These are phyloP conservation scores for Akanthomyces uredinophilus DNA, from an alignment of 2,329 filamentous ascomycete species.

Conservation along the genomic window DNA sequence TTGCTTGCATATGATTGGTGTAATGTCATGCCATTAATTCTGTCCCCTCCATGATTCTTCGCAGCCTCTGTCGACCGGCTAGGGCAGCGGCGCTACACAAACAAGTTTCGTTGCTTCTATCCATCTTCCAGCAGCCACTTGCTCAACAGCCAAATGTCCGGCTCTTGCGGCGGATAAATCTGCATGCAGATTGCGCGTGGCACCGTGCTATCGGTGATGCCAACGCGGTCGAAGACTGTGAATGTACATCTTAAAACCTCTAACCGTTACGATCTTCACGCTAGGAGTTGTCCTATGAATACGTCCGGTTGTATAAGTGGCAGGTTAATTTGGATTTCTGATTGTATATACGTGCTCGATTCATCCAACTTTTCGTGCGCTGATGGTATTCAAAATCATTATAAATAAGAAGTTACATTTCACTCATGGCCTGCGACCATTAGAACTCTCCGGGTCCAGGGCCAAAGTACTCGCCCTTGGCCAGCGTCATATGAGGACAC, in stretches of 20 bases:
- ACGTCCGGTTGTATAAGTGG: no score
- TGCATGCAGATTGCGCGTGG: not conserved
- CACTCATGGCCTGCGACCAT: not conserved
- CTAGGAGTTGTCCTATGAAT: no score
- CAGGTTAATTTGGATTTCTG: not conserved
- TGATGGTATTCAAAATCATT: constrained; percentile 1
- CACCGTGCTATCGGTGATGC: not conserved
- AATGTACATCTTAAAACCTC: no score
- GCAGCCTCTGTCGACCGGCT: no score
- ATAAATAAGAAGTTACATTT: not conserved
- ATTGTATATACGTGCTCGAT: not conserved
- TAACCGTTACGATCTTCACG: no score
- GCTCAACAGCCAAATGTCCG: not conserved
- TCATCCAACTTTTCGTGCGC: not conserved
- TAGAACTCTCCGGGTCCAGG: constrained; percentile 18
- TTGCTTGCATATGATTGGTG: no score
- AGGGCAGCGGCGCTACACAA: not conserved
- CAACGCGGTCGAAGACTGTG: not conserved
- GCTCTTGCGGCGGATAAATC: not conserved
- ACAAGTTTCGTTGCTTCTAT: not conserved
- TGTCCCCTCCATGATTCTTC: no score
- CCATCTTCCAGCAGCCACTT: not conserved
- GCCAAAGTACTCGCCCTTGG: constrained; percentile 25
- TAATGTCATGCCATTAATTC: no score
- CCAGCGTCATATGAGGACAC: constrained; percentile 13